Base-by-base conservation (phyloP, 164 flowering plant species). In the Hamamelis virginiana region DNA sequence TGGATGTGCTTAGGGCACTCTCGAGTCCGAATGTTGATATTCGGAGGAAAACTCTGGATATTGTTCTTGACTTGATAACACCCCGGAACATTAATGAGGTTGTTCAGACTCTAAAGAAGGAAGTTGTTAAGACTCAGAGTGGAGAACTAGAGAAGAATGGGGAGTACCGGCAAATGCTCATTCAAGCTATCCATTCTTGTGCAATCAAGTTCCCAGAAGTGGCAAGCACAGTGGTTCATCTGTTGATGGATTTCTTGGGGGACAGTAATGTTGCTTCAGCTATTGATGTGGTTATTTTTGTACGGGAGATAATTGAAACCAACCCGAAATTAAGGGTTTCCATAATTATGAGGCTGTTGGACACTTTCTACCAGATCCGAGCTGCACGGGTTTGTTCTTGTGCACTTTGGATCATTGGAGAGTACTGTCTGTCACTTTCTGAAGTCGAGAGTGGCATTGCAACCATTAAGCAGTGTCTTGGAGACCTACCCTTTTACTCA, bases 1-100 rank as follows among this genome's bases (percentile, higher is more conserved):
- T 94, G 97, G 98, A 94, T 80, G 91, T 94, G 11, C 95, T 94
- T 23, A 83, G 98, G 67, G 97, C 97, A n/a, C 90, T 94, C 9
- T 88, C 97, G 0, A 92, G 94, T 69, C 94, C 97, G 0, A 92
- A 88, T 71, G 85, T 87, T 70, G 98, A 94, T 53, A 88, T 94
- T 25, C 80, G 91, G 15, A 85, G 89, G 89, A 94, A 94, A 76
- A 92, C 97, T 0, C 75, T 94, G 72, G 98, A 91, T 57, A 94
- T 94, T 75, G 88, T 83, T 23, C 93, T 94, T 26, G 98, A 94
- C 33, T 70, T 94, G 81, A 91, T 94, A 19, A 91, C 95, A 16
- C 96, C 97, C 0, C 66, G 90, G 58, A 95, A 92, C 69, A 79
- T 95, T 23, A 87, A 88, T 80, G 97, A 95, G 80, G 98, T 95